Conservation (phyloP, 192 early-diverging fungal species). For the Coemansia sp. region DNA sequence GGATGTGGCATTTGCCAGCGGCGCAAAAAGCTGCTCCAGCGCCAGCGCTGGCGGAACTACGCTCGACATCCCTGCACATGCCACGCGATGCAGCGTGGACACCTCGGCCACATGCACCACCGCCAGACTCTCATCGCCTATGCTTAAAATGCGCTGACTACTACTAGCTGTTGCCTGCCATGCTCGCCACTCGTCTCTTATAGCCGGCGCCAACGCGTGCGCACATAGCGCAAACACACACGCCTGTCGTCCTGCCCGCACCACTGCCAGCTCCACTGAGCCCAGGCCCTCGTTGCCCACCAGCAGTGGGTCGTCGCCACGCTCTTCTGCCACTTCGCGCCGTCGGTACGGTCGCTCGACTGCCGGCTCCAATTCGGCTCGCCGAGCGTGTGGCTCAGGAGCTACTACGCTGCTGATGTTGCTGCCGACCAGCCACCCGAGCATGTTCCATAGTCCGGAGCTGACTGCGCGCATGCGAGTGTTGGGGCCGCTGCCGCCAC, state of each 20-base stretch:
- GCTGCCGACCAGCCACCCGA: conserved; percentile 50
- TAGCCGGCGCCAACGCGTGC: conserved; percentile 36
- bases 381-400: background rate
- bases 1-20: conserved; percentile 19
- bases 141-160: background rate
- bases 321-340: conserved; percentile 21
- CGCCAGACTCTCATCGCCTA: conserved; percentile 17
- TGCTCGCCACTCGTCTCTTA: conserved; percentile 34
- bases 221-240: conserved; percentile 54
- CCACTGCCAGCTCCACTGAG: conserved; percentile 38
- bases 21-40: conserved; percentile 43
- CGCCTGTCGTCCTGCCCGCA: conserved; percentile 18
- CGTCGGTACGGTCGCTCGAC: conserved; percentile 14
- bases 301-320: conserved; percentile 46
- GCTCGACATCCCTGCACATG: conserved; percentile 30
- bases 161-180: conserved; percentile 24
- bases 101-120: conserved; percentile 55
- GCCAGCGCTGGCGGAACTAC: conserved; percentile 51
- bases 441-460: conserved; percentile 51
- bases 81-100: conserved; percentile 52
- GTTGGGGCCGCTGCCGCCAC: background rate
- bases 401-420: background rate
- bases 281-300: conserved; percentile 57
- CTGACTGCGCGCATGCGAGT: conserved; percentile 28
- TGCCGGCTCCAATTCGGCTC: background rate